phyloP scores from a whole-genome alignment of 441 rosid genomes.

The Arabidopsis hybrid region DNA sequence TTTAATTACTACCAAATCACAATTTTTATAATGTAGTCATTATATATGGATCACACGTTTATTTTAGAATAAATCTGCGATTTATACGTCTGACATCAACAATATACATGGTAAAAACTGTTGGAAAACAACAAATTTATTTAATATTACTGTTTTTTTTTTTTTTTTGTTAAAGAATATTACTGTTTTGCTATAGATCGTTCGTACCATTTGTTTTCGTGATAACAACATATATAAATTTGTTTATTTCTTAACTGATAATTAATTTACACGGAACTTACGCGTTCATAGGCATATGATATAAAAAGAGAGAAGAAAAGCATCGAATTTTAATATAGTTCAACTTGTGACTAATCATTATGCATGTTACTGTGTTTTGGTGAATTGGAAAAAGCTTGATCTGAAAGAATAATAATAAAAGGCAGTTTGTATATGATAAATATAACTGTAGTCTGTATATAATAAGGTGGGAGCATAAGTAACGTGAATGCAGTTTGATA shows the following conservation, averaged over 20 bases:
- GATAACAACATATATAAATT: neutral
- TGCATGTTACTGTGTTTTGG: constrained; percentile 44
- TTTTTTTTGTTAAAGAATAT: neutral
- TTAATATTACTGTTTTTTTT: too few species aligned
- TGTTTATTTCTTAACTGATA: neutral
- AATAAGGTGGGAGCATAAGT: constrained; percentile 45
- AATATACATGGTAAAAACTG: constrained; percentile 20
- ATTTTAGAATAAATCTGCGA: neutral
- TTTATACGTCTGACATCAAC: constrained; percentile 13
- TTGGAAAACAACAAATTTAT: neutral
- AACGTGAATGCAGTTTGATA: constrained; percentile 47
- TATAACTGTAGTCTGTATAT: constrained; percentile 33
- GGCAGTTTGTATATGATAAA: constrained; percentile 18
- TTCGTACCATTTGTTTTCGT: constrained; percentile 6
- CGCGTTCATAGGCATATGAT: constrained; percentile 22
- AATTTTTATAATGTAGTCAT: neutral
- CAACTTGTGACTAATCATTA: constrained; percentile 49
- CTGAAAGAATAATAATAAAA: constrained; percentile 33
- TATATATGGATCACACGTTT: constrained; percentile 5
- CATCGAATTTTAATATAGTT: constrained; percentile 31
- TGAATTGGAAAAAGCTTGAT: constrained; percentile 38
- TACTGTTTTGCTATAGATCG: neutral
- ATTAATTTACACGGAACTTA: constrained; percentile 16
- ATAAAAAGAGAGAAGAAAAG: constrained; percentile 25
- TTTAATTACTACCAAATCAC: constrained; percentile 4